A percentile compares a stretch with the other conserved stretches of the same genome.
Evolutionary conservation across 768 basidiomycete species (phyloP).

Genomic region (Psilocybe azurescens): DNA sequence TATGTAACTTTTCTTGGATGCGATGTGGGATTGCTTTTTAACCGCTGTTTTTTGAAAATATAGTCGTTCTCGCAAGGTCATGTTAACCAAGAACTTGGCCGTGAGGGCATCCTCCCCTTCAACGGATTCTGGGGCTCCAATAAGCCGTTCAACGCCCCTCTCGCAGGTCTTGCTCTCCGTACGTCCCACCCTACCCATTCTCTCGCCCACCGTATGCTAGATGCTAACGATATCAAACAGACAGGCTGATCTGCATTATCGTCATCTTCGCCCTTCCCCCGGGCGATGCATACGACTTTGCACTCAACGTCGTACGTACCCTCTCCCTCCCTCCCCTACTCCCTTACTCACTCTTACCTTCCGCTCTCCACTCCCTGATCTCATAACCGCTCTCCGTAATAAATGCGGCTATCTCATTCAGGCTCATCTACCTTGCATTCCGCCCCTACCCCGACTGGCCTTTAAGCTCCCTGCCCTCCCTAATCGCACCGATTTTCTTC

Average conservation of each 20-base stretch:
- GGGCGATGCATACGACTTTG: conserved; percentile 71
- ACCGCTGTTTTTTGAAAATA: not conserved
- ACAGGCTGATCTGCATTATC: conserved; percentile 41
- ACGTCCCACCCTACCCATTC: conserved; percentile 27
- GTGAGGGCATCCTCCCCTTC: conserved; percentile 65
- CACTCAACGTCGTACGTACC: conserved; percentile 55
- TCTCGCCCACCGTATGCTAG: not conserved
- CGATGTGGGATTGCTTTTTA: conserved; percentile 26
- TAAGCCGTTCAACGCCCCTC: conserved; percentile 64
- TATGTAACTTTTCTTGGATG: conserved; percentile 40
- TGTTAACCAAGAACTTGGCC: conserved; percentile 67
- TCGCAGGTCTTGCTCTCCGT: conserved; percentile 58
- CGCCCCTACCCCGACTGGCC: conserved; percentile 22
- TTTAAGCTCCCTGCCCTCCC: conserved; percentile 10
- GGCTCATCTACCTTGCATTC: conserved; percentile 46
- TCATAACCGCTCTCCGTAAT: conserved; percentile 56
- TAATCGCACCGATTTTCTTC: conserved; percentile 47
- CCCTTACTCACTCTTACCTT: not conserved
- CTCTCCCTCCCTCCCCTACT: not conserved
- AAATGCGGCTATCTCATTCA: conserved; percentile 56
- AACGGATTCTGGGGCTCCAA: conserved; percentile 66
- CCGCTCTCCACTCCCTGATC: conserved; percentile 16
- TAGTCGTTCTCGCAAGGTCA: conserved; percentile 36
- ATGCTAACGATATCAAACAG: conserved; percentile 17
- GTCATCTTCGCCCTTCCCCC: conserved; percentile 52